A percentile compares a stretch with the other conserved stretches of the same genome.
Evolutionary conservation across 139 green algal species (phyloP).

Genomic region (Coelastrella sp.): DNA sequence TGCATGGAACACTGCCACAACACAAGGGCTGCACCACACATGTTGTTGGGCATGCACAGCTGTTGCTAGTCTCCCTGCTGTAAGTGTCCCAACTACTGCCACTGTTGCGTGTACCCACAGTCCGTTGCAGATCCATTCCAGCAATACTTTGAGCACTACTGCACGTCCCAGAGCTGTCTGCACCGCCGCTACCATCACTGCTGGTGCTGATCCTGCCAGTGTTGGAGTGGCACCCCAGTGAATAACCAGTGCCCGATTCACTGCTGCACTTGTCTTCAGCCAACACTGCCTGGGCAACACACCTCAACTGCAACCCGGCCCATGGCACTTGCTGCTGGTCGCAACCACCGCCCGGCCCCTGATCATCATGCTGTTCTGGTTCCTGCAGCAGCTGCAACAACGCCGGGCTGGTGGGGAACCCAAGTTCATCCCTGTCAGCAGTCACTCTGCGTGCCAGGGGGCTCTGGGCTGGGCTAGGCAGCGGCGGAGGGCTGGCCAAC

Average conservation of each 20-base stretch:
- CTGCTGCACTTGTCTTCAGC: neutral
- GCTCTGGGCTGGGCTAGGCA: conserved; percentile 21
- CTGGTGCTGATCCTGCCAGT: neutral
- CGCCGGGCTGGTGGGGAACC: conserved; percentile 10
- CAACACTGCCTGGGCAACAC: neutral
- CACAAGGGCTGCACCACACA: too few relatives aligned
- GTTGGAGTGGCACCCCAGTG: neutral
- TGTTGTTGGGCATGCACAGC: too few relatives aligned
- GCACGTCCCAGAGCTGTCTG: too few relatives aligned
- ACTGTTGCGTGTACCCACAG: too few relatives aligned
- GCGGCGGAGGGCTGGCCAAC: neutral
- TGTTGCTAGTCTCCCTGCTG: too few relatives aligned
- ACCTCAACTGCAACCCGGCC: neutral
- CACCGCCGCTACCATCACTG: neutral
- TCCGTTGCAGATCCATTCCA: too few relatives aligned
- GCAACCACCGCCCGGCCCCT: neutral
- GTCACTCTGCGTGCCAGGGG: conserved; percentile 17
- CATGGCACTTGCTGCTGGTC: neutral
- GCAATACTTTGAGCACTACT: too few relatives aligned
- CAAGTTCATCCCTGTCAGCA: neutral
- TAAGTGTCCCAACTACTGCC: too few relatives aligned
- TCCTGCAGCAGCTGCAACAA: conserved; percentile 28
- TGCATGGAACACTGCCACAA: too few relatives aligned
- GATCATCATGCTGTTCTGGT: neutral
- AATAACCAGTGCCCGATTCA: neutral